Base-by-base conservation (phyloP, 2,329 filamentous ascomycete genomes). In the Diplodia seriata region DNA sequence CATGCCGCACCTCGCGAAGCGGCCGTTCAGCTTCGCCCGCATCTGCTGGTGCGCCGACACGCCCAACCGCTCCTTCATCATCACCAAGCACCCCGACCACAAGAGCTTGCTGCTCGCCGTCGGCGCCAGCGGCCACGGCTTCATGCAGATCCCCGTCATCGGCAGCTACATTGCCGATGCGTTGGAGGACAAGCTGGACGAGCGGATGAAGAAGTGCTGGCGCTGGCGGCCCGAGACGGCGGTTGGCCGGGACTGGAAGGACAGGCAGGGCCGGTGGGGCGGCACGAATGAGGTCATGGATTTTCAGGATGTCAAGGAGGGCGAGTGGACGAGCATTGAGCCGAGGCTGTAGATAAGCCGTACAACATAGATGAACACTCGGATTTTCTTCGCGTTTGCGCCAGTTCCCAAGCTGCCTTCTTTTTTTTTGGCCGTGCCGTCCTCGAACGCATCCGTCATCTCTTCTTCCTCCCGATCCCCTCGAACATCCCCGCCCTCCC, bases 41-140 rank as follows among this genome's bases (percentile, higher is more conserved):
- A 82, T 87, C 38, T 87, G 85, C 74, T 87, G 85, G 85, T 85
- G 85, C 71, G 81, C 85, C 0, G 85, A 87, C 71, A 87, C 85
- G 0, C 80, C 82, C 0, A 84, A 87, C 72, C 80, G 84, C 2
- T 77, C 82, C 23, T 87, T 86, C 67, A 72, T 87, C 20, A 85
- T 87, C 66, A 81, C 82, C 64, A 74, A 75, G 36, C 84, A 87
- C 73, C 83, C 84, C 0, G 74, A 79, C 12, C 75, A 80, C 62
- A 69, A 73, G 43, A 80, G 78, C 31, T 72, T 86, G 26, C 73
- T 84, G 2, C 71, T 87, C 18, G 85, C 82, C 4, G 80, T 83
- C 4, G 85, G 85, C 6, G 85, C 80, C 0, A 84, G 82, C 36
- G 85, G 84, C 0, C 83, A 86, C 71, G 84, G 82, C 2, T 86